phyloP scores from a whole-genome alignment of 164 flowering plant species.

The Aristolochia californica region DNA sequence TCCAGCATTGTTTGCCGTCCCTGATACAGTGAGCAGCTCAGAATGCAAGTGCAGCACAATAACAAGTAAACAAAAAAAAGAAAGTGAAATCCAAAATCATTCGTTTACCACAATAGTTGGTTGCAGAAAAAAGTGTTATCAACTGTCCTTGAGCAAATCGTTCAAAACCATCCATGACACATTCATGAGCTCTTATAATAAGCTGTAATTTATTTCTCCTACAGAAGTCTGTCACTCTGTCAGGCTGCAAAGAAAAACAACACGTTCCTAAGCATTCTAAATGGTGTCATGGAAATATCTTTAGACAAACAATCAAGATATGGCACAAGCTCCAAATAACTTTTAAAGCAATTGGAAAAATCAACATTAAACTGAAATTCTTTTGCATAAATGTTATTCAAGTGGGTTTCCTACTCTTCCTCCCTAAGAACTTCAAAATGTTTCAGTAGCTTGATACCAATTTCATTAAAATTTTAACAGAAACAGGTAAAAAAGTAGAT shows the following conservation, averaged over 20 bases:
- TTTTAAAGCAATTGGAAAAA: too few species aligned
- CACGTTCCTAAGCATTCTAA: too few species aligned
- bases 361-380: too few species aligned
- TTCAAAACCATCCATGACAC: constrained; percentile 99
- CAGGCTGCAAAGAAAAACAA: constrained; percentile 73
- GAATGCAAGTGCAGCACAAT: constrained; percentile 2
- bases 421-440: too few species aligned
- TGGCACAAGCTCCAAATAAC: too few species aligned
- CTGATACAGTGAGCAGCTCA: constrained; percentile 24
- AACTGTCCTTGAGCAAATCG: constrained; percentile 98
- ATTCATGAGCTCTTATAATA: constrained; percentile 96
- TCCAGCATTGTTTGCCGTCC: constrained; percentile 97
- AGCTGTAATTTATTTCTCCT: constrained; percentile 91
- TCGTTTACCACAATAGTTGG: constrained; percentile 89
- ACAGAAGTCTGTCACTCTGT: constrained; percentile 88
- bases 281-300: too few species aligned
- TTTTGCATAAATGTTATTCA: too few species aligned
- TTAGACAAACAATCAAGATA: too few species aligned
- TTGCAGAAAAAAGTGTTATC: constrained; percentile 94
- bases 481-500: too few species aligned
- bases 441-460: too few species aligned
- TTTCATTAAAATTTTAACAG: too few species aligned
- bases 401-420: too few species aligned
- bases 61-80: neutral
- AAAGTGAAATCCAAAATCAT: neutral